Evolutionary conservation across 2,329 filamentous ascomycete species (phyloP), one percentile per base, ranked within the genome.

Genomic region (Seiridium cupressi): DNA sequence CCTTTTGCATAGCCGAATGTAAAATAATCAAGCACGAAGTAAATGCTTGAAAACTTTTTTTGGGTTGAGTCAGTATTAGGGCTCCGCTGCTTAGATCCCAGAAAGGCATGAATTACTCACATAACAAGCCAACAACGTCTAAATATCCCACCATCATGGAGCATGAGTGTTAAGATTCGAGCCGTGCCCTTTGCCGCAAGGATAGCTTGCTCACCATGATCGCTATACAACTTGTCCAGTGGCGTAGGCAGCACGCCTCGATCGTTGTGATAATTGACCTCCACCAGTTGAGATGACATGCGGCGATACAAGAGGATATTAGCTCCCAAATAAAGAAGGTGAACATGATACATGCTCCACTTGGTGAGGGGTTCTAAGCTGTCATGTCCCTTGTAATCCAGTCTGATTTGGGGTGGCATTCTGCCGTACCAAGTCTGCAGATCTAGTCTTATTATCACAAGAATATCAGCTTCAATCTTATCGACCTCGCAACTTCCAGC

Each of bases 291-390:
- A 4, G 68, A 66, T 1, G 64, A 66, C 40, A 73, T 66, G 13
- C 72, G 65, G 3, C 72, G 69, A 53, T 74, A 73, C 1, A 73
- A 61, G 1, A 74, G 66, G 38, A 74, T 68, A 57, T 67, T 63
- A 8, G 71, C 69, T 3, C 71, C 72, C 3, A 72, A 62, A 44
- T 75, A 70, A 1, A 74, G 64, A 0, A 75, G 65, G 44, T 75
- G 72, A 1, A 73, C 62, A 54, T 73, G 67, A 55, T 65, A 71
- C 1, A 67, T 64, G 10, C 59, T 51, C 5, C 60, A 47, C 0
- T 66, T 51, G 3, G 58, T 62, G 6, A 70, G 26, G n/a, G 51
- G 51, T 18, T 35, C 26, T 3, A 55, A 38, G 11, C 36, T 36
- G 51, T 55, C 51, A 3, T 38, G 51, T 44, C 38, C 13, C 2